A percentile compares a stretch with the other conserved stretches of the same genome.
These are phyloP conservation scores for Tarenaya hassleriana DNA, from an alignment of 345 rosid genomes.

Conservation along the genomic window DNA sequence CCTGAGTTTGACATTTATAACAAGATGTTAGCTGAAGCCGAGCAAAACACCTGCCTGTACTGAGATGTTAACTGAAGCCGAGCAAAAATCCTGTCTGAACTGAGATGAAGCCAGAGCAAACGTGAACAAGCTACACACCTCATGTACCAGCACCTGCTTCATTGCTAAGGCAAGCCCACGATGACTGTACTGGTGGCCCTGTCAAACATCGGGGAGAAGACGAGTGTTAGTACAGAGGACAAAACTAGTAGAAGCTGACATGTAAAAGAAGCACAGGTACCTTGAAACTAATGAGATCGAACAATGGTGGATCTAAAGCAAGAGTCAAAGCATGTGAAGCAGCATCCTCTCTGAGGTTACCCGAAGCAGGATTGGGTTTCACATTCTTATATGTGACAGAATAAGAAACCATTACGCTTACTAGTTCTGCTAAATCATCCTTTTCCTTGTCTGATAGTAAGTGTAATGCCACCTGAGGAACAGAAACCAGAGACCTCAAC, in stretches of 20 bases:
- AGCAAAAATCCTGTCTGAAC: too few species aligned
- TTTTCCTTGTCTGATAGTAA: slow-evolving; percentile 68
- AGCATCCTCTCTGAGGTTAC: slow-evolving; percentile 39
- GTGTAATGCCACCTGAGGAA: slow-evolving; percentile 76
- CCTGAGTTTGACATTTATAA: slow-evolving; percentile 37
- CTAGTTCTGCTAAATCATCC: slow-evolving; percentile 51
- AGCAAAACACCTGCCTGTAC: too few species aligned
- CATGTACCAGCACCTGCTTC: slow-evolving; percentile 87
- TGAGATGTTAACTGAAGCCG: too few species aligned
- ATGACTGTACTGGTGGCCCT: slow-evolving; percentile 57
- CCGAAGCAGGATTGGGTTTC: slow-evolving; percentile 40
- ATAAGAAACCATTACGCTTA: slow-evolving; percentile 68
- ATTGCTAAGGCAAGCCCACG: slow-evolving; percentile 54
- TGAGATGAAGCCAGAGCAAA: not conserved
- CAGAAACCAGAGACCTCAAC: not conserved
- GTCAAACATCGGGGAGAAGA: slow-evolving; percentile 32
- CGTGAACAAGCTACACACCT: slow-evolving; percentile 42
- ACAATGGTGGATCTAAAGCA: slow-evolving; percentile 67
- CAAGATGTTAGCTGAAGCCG: too few species aligned
- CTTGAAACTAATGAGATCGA: slow-evolving; percentile 68
- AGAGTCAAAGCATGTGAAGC: slow-evolving; percentile 44
- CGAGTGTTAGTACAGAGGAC: slow-evolving; percentile 3
- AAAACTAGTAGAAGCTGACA: slow-evolving; percentile 2
- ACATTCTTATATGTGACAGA: slow-evolving; percentile 57
- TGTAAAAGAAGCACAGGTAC: slow-evolving; percentile 34